Conservation (phyloP, 768 basidiomycete genomes). For the Auriculariales sp. region DNA sequence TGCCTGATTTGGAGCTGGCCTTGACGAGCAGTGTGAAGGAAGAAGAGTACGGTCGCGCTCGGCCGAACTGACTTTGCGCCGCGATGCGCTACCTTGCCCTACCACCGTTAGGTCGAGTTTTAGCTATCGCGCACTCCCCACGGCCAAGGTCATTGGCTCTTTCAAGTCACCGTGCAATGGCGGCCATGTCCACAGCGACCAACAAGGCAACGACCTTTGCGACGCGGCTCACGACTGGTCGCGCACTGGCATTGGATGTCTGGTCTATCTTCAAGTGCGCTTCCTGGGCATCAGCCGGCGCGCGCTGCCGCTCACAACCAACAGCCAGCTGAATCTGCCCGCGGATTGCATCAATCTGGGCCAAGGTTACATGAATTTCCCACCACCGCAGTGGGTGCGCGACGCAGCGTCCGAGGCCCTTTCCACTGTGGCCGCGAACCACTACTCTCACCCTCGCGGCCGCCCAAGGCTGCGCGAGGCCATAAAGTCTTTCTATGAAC, state of each 20-base stretch:
- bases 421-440: conserved; percentile 46
- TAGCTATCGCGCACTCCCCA: too few species aligned
- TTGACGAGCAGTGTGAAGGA: too few species aligned
- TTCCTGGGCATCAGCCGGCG: not conserved
- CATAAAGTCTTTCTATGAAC: conserved; percentile 64
- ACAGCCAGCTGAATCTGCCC: conserved; percentile 67
- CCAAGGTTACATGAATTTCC: conserved; percentile 88
- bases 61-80: too few species aligned
- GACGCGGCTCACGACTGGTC: conserved; percentile 56
- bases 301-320: conserved; percentile 3
- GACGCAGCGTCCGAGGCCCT: conserved; percentile 62
- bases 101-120: too few species aligned
- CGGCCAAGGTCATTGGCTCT: too few species aligned
- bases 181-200: not conserved
- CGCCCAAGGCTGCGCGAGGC: conserved; percentile 78
- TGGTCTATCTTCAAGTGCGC: conserved; percentile 84
- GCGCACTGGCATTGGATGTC: conserved; percentile 70
- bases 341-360: conserved; percentile 91
- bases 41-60: too few species aligned
- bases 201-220: conserved; percentile 29
- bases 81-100: too few species aligned
- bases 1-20: too few species aligned
- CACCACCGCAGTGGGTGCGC: conserved; percentile 67
- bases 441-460: conserved; percentile 87
- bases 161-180: too few species aligned